Base-by-base conservation (phyloP, 352 stramenopile genomes). In the Pythium brachiatum region DNA sequence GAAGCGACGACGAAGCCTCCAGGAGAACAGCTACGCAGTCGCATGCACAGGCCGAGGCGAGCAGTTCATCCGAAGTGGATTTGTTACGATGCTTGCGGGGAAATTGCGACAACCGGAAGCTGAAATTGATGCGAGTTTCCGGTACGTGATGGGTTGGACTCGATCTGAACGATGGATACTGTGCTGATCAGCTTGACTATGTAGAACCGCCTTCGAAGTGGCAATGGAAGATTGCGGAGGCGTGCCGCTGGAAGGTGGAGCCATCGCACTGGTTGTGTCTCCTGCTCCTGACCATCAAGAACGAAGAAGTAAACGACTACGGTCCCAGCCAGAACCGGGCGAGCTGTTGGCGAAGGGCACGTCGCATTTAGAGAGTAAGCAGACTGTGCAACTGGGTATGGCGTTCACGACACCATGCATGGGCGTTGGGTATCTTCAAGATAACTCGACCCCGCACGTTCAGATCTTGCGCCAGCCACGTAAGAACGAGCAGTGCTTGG, bases 341-440 rank as follows among this genome's bases (percentile, higher is more conserved):
- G n/a, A n/a, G n/a, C n/a, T n/a, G n/a, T n/a, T n/a, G n/a, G n/a
- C n/a, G n/a, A n/a, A n/a, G n/a, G n/a, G n/a, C n/a, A n/a, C n/a
- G n/a, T n/a, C n/a, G n/a, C n/a, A n/a, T n/a, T n/a, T n/a, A n/a
- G n/a, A n/a, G n/a, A n/a, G n/a, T n/a, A 59, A 41, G 21, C 54
- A 31, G 11, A 57, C 34, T 11, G 64, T 87, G 18, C 70, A 88
- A n/a, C 52, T 91, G 3, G 78, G 76, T 18, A 76, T 59, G 18
- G 79, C 79, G 9, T 89, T 89, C 56, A 83, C 82, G 29, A 91
- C 82, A 13, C 75, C 78, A 1, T 81, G 79, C 41, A 91, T 91
- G 76, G 82, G 74, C 16, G 78, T 89, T 5, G 82, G 82, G 3
- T 83, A 79, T 53, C 51, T 79, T 36, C 70, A 75, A 26, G 75